Evolutionary conservation across 2,329 filamentous ascomycete species (phyloP).

Genomic region (Paraphaeosphaeria minitans): DNA sequence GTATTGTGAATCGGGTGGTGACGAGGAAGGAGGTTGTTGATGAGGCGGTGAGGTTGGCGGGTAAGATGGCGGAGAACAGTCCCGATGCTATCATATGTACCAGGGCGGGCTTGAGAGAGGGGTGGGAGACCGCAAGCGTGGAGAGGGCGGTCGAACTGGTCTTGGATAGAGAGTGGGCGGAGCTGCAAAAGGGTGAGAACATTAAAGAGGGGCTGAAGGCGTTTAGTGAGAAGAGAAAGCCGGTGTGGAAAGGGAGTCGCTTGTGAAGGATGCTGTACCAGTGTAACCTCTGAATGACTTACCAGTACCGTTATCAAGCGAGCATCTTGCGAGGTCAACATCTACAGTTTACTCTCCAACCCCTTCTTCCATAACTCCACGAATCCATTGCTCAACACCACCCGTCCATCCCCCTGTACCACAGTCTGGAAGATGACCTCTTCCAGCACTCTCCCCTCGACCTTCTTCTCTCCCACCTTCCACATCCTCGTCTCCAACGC

Average conservation of each 20-base stretch:
- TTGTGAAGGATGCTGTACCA: constrained; percentile 13
- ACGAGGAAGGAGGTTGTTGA: constrained; percentile 21
- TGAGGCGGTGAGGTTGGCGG: constrained; percentile 26
- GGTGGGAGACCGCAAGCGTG: constrained; percentile 29
- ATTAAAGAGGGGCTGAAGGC: constrained; percentile 34
- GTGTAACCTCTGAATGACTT: neutral
- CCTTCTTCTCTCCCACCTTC: constrained; percentile 42
- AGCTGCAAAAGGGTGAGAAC: constrained; percentile 54
- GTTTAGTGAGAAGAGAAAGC: constrained; percentile 45
- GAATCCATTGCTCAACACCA: constrained; percentile 38
- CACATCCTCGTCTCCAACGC: constrained; percentile 52
- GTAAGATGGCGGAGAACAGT: constrained; percentile 28
- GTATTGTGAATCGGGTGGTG: constrained; percentile 32
- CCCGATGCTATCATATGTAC: constrained; percentile 32
- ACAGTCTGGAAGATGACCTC: constrained; percentile 50
- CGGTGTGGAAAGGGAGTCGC: constrained; percentile 25
- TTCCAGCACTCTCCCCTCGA: constrained; percentile 38
- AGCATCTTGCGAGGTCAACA: neutral
- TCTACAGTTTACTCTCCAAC: constrained; percentile 9
- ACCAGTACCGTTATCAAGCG: neutral
- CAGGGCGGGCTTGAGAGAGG: constrained; percentile 25
- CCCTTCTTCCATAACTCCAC: constrained; percentile 13
- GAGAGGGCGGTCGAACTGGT: constrained; percentile 24
- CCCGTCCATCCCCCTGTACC: constrained; percentile 46
- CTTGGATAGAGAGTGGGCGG: constrained; percentile 43